Evolutionary conservation across 306 rosid genomes (phyloP).

Genomic region (Cercis canadensis): DNA sequence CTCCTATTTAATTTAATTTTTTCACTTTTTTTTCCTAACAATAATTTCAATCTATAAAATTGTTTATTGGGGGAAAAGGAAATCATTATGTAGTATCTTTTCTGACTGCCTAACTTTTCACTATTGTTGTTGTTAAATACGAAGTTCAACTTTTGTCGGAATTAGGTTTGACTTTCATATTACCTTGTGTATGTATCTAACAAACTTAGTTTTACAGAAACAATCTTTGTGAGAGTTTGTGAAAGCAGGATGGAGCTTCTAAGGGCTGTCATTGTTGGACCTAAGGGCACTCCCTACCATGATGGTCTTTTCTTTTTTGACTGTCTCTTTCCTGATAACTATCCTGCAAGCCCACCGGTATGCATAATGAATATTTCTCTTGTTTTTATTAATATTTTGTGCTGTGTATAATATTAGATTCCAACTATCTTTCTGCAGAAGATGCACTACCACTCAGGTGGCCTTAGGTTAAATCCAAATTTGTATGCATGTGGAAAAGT

Average conservation of each 20-base stretch:
- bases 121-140: constrained; percentile 16
- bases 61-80: constrained; percentile 5
- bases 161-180: constrained; percentile 30
- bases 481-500: constrained; percentile 76
- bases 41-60: too few species aligned
- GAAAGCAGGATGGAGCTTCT: constrained; percentile 81
- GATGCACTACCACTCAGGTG: constrained; percentile 83
- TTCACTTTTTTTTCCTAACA: too few species aligned
- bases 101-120: constrained; percentile 6
- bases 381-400: constrained; percentile 15
- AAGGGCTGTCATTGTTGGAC: constrained; percentile 77
- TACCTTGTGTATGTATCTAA: constrained; percentile 33
- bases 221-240: constrained; percentile 75
- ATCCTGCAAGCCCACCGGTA: constrained; percentile 79
- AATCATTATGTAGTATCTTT: constrained; percentile 10
- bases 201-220: constrained; percentile 48
- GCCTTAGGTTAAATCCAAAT: constrained; percentile 85
- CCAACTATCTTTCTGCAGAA: constrained; percentile 51
- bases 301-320: constrained; percentile 88
- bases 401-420: constrained; percentile 26
- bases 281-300: constrained; percentile 85
- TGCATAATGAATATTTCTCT: constrained; percentile 36
- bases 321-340: constrained; percentile 64
- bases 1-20: not conserved
- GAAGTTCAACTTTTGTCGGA: constrained; percentile 9